phyloP scores from a whole-genome alignment of 345 rosid species.

The Turritis glabra region DNA sequence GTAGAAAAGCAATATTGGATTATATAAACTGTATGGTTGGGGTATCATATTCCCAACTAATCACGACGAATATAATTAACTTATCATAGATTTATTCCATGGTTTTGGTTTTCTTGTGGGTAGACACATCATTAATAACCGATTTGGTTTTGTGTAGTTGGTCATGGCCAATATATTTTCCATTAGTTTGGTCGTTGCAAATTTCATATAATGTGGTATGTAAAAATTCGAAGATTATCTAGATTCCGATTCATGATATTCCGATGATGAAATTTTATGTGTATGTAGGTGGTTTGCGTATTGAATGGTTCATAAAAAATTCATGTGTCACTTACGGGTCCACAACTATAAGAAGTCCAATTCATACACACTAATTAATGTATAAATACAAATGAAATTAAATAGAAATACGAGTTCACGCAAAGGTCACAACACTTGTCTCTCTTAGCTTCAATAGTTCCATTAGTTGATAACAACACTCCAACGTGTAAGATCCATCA shows the following conservation, averaged over 20 bases:
- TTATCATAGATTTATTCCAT: constrained; percentile 13
- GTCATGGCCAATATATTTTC: not conserved
- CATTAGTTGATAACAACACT: constrained; percentile 26
- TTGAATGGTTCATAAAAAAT: constrained; percentile 15
- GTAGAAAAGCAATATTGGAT: constrained; percentile 14
- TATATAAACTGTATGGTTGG: constrained; percentile 27
- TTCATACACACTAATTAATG: constrained; percentile 26
- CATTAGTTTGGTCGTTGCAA: not conserved
- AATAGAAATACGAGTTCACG: constrained; percentile 27
- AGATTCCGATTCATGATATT: constrained; percentile 1
- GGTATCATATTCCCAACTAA: constrained; percentile 42
- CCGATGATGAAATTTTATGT: not conserved
- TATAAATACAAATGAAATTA: not conserved
- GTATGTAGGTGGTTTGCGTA: constrained; percentile 22
- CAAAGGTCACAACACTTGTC: constrained; percentile 34
- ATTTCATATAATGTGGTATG: constrained; percentile 14
- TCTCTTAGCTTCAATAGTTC: constrained; percentile 24
- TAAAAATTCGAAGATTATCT: not conserved
- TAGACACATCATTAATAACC: constrained; percentile 14
- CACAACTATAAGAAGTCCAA: constrained; percentile 24
- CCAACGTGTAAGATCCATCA: constrained; percentile 23
- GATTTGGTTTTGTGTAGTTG: constrained; percentile 9
- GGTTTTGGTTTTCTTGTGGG: constrained; percentile 1
- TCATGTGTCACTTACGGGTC: constrained; percentile 35
- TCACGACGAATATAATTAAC: constrained; percentile 33